Evolutionary conservation across 306 rosid species (phyloP).

Genomic region (Prunus fruticosa): DNA sequence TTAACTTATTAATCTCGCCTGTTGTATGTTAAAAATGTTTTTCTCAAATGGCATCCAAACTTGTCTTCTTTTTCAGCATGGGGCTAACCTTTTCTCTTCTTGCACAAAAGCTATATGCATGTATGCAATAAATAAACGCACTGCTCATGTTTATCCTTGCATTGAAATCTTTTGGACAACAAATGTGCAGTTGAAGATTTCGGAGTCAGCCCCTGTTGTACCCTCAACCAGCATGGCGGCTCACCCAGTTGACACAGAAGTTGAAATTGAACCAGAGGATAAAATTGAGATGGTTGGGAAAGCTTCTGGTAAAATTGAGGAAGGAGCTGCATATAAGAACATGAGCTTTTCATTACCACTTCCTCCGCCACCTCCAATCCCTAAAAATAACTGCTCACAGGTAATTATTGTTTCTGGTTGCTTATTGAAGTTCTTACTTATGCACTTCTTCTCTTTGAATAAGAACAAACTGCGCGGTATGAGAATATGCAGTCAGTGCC

Average conservation of each 20-base stretch:
- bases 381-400: conserved; percentile 46
- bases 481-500: background rate
- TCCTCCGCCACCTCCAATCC: conserved; percentile 59
- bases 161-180: conserved; percentile 11
- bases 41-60: background rate
- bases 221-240: conserved; percentile 89
- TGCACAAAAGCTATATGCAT: background rate
- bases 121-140: background rate
- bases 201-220: conserved; percentile 42
- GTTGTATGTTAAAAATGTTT: background rate
- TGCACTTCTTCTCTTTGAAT: background rate
- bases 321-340: conserved; percentile 32
- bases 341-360: conserved; percentile 36
- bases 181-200: conserved; percentile 49
- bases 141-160: background rate
- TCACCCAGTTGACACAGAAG: conserved; percentile 70
- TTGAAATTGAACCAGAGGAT: conserved; percentile 61
- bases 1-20: background rate
- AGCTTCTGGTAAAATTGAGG: conserved; percentile 37
- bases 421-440: background rate
- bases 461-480: background rate
- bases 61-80: background rate
- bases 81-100: background rate
- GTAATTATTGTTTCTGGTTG: conserved; percentile 35
- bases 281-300: conserved; percentile 32